Base-by-base conservation (phyloP, 495 filamentous ascomycete genomes). In the Terfezia claveryi region DNA sequence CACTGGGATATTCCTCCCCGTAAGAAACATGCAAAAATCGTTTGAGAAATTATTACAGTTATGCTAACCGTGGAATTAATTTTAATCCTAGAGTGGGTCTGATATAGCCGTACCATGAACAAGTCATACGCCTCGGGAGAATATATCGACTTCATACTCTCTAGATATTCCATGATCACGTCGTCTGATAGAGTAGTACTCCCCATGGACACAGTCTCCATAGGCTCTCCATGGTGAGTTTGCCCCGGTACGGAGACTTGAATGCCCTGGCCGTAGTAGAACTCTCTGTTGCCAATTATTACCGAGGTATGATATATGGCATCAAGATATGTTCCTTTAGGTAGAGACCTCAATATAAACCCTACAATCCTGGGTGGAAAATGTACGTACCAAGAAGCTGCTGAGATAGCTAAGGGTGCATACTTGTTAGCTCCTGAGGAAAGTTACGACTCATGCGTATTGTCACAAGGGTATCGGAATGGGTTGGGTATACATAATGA, bases 41-140 rank as follows among this genome's bases (percentile, higher is more conserved):
- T 96, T 88, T 5, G 86, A 83, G 67, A 98, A 98, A 71, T 96
- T 96, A 70, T 98, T 96, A 75, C 91, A 95, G 64, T 98, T 98
- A 63, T 94, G 88, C 38, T 81, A 71, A 59, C 69, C 76, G 3
- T 94, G 72, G 66, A 93, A 84, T 62, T 95, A 95, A 0, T 83
- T 85, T 44, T 4, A 9, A 38, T 14, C n/a, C n/a, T 32, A 23
- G 44, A 32, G 2, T 36, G 37, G 23, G 59, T 52, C 58, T 54
- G 20, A 37, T 10, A 4, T 23, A 10, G 20, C 32, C 41, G 38
- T 37, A 50, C 27, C 41, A 46, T 46, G 41, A 46, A 46, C 41
- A 46, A 38, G 11, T 62, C 55, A 38, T 58, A 53, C 32, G 61
- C 83, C 71, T 93, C 82, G 6, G 80, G 74, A 0, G 85, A 89